Evolutionary conservation across 805 yeast genomes (phyloP).

Genomic region (Ogataea populi-albae): DNA sequence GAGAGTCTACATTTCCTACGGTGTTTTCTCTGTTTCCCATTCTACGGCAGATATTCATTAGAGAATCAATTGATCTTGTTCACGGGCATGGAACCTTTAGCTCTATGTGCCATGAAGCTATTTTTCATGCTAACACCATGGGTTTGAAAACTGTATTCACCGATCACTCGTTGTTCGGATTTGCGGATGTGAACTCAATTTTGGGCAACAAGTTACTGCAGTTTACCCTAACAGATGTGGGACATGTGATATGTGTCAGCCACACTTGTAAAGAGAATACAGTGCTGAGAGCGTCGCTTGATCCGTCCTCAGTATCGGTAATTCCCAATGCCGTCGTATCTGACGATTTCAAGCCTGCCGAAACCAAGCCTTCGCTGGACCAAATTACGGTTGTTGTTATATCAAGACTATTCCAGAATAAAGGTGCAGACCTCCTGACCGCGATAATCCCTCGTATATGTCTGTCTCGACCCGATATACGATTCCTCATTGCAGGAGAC

Average conservation of each 20-base stretch:
- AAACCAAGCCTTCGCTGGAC: slow-evolving; percentile 29
- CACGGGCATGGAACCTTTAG: slow-evolving; percentile 96
- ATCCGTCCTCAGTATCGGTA: slow-evolving; percentile 77
- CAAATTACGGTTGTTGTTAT: slow-evolving; percentile 84
- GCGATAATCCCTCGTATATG: slow-evolving; percentile 87
- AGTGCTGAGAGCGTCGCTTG: slow-evolving; percentile 78
- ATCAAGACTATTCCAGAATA: slow-evolving; percentile 89
- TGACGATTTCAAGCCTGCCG: slow-evolving; percentile 65
- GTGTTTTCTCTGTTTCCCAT: slow-evolving; percentile 87
- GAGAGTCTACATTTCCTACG: slow-evolving; percentile 85
- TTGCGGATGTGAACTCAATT: slow-evolving; percentile 79
- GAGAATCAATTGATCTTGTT: slow-evolving; percentile 84
- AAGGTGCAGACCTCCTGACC: slow-evolving; percentile 87
- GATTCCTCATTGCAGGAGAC: slow-evolving; percentile 89
- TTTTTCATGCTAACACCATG: slow-evolving; percentile 90
- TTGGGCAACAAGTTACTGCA: slow-evolving; percentile 82
- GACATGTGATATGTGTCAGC: slow-evolving; percentile 93
- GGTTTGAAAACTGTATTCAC: slow-evolving; percentile 90
- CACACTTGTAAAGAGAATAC: slow-evolving; percentile 97
- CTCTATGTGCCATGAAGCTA: slow-evolving; percentile 82
- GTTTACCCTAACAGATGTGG: slow-evolving; percentile 81
- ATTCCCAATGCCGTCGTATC: slow-evolving; percentile 96
- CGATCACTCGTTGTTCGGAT: slow-evolving; percentile 94
- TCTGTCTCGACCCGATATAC: slow-evolving; percentile 54
- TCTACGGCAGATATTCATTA: slow-evolving; percentile 74